phyloP scores from a whole-genome alignment of 306 rosid genomes.

The Arachis hypogaea region DNA sequence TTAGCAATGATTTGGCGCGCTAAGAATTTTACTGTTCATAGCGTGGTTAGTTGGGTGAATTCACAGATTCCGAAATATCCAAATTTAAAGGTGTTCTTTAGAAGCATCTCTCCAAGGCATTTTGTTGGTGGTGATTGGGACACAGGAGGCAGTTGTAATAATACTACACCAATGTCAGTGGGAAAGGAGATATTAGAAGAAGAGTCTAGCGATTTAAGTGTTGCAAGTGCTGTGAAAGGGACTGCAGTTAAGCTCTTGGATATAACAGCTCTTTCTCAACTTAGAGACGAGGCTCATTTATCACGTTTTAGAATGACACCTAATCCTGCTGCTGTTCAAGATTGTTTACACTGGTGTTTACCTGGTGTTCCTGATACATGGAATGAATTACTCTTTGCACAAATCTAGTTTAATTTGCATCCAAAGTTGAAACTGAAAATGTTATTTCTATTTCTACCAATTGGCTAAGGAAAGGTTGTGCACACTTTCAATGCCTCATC shows the following conservation, averaged over 20 bases:
- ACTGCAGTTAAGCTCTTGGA: slow-evolving; percentile 73
- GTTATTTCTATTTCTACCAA: too few species aligned
- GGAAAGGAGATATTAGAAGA: slow-evolving; percentile 64
- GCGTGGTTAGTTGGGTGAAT: slow-evolving; percentile 64
- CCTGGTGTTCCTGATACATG: slow-evolving; percentile 86
- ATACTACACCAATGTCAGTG: slow-evolving; percentile 73
- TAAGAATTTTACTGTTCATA: slow-evolving; percentile 66
- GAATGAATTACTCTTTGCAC: slow-evolving; percentile 72
- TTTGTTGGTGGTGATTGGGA: slow-evolving; percentile 86
- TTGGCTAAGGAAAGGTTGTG: too few species aligned
- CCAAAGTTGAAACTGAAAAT: not conserved
- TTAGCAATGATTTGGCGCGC: slow-evolving; percentile 63
- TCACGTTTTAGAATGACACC: slow-evolving; percentile 57
- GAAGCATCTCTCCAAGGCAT: slow-evolving; percentile 81
- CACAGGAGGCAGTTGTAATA: slow-evolving; percentile 82
- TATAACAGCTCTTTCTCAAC: slow-evolving; percentile 67
- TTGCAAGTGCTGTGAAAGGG: slow-evolving; percentile 70
- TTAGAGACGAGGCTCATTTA: slow-evolving; percentile 83
- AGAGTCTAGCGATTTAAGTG: slow-evolving; percentile 57
- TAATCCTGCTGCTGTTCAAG: slow-evolving; percentile 55
- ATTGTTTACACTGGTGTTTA: slow-evolving; percentile 85
- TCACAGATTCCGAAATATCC: slow-evolving; percentile 68
- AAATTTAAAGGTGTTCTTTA: slow-evolving; percentile 59
- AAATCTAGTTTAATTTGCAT: slow-evolving; percentile 49
- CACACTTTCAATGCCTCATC: too few species aligned